Evolutionary conservation across 2,329 filamentous ascomycete species (phyloP), one percentile per base, ranked within the genome.

Genomic region (Pyricularia sp.): DNA sequence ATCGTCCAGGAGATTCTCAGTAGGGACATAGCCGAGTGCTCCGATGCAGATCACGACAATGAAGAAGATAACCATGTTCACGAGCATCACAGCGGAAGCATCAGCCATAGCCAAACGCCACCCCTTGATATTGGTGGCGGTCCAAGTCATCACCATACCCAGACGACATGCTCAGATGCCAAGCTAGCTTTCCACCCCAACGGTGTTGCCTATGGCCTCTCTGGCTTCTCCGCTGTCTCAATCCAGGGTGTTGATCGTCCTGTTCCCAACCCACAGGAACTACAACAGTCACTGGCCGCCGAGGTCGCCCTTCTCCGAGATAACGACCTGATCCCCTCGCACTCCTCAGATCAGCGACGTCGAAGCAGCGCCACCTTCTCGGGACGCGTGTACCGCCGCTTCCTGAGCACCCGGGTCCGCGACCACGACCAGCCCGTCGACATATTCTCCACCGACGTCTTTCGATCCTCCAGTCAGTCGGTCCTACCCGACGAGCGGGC

Each of bases 141-240:
- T 50, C 28, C 50, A 6, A 10, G n/a, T 65, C 20, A 28, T 64
- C 28, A 14, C 36, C 50, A 36, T 25, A 3, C 23, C 59, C 59
- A 30, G 12, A 17, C 59, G 26, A 63, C 59, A 63, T 63, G 26
- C 59, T 3, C 25, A 28, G 59, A 63, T 63, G 59, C 59, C 59
- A 63, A 70, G 42, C 70, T 74, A 3, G 72, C 72, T 28, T 74
- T 74, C 69, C 73, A 74, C 69, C 72, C 73, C 10, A 72, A 71
- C 14, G 73, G 73, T 12, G 69, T 74, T 28, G 72, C 72, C 9
- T 74, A 69, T 65, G 73, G 73, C 30, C 26, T 58, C 50, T 72
- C 68, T 14, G 72, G 72, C 25, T 73, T 70, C 68, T 73, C 72
- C 2, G 66, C 71, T 1, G 68, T 74, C 26, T 68, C 73, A 4